These are phyloP conservation scores for Tieghemiomyces parasiticus DNA, from an alignment of 192 early-diverging fungal genomes.

Conservation along the genomic window DNA sequence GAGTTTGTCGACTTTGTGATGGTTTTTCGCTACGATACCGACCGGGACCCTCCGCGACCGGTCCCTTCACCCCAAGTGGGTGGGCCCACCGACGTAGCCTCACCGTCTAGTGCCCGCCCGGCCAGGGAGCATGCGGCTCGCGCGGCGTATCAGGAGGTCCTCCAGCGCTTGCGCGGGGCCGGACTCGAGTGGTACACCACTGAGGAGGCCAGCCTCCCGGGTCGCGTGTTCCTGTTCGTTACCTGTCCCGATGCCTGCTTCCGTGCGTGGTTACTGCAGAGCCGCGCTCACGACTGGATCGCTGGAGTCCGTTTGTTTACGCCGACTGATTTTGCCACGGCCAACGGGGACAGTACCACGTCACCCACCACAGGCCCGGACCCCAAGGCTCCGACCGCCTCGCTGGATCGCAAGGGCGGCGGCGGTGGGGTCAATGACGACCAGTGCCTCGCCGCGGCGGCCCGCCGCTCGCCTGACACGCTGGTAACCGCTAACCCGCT, in stretches of 20 bases:
- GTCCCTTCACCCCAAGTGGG: neutral
- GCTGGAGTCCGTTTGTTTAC: constrained; percentile 36
- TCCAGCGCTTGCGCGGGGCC: neutral
- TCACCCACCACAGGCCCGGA: constrained; percentile 14
- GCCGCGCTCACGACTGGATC: constrained; percentile 58
- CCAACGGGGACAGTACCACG: constrained; percentile 12
- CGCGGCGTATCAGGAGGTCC: constrained; percentile 2
- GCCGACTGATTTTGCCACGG: neutral
- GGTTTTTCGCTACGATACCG: constrained; percentile 9
- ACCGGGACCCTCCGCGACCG: neutral
- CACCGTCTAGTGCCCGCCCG: neutral
- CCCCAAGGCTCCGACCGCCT: constrained; percentile 20
- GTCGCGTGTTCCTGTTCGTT: constrained; percentile 46
- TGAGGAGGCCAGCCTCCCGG: constrained; percentile 3
- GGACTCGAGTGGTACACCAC: neutral
- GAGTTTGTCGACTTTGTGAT: constrained; percentile 10
- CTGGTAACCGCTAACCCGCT: constrained; percentile 10
- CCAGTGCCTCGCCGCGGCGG: neutral
- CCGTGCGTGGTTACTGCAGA: constrained; percentile 26
- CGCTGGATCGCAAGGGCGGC: constrained; percentile 15
- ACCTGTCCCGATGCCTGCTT: constrained; percentile 38
- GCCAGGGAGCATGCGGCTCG: neutral
- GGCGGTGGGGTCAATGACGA: constrained; percentile 14
- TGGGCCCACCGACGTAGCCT: neutral
- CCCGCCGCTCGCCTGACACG: too few species aligned